These are phyloP conservation scores for Saccharomyces hybrid DNA, from an alignment of 1,139 yeast genomes.

Conservation along the genomic window DNA sequence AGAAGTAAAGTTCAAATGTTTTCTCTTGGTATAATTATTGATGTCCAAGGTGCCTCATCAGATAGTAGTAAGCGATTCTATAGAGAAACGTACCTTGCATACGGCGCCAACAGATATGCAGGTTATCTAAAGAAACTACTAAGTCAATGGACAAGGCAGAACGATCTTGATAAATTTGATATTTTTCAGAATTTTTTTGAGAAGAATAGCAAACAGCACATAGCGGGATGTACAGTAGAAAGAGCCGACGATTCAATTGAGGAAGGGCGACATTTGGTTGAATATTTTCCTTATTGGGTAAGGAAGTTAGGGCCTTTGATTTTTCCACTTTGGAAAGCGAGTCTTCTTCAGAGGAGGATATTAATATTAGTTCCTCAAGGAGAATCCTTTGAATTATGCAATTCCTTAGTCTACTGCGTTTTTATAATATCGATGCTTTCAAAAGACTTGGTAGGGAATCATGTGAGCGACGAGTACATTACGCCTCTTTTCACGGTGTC, in stretches of 20 bases:
- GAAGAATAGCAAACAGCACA: background rate
- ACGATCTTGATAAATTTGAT: constrained; percentile 14
- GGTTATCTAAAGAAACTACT: constrained; percentile 41
- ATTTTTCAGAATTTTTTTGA: constrained; percentile 33
- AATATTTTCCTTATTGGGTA: constrained; percentile 22
- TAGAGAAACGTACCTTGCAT: constrained; percentile 33
- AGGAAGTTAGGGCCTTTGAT: constrained; percentile 59
- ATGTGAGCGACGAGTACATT: constrained; percentile 22
- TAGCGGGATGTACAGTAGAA: background rate
- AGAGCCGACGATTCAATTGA: background rate
- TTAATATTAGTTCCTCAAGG: constrained; percentile 44
- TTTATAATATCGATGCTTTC: constrained; percentile 8
- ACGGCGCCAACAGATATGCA: constrained; percentile 51
- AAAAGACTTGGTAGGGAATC: background rate
- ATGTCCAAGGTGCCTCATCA: constrained; percentile 14
- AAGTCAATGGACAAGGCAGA: constrained; percentile 24
- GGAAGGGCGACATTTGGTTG: constrained; percentile 20
- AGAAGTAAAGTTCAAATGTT: constrained; percentile 55
- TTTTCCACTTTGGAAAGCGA: constrained; percentile 63
- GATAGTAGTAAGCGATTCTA: background rate
- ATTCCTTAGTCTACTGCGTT: constrained; percentile 43
- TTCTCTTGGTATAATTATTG: constrained; percentile 57
- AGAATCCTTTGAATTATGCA: constrained; percentile 36
- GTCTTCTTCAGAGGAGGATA: constrained; percentile 54
- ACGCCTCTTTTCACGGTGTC: constrained; percentile 61